Evolutionary conservation across 257 asterid species (phyloP).

Genomic region (Avicennia marina): DNA sequence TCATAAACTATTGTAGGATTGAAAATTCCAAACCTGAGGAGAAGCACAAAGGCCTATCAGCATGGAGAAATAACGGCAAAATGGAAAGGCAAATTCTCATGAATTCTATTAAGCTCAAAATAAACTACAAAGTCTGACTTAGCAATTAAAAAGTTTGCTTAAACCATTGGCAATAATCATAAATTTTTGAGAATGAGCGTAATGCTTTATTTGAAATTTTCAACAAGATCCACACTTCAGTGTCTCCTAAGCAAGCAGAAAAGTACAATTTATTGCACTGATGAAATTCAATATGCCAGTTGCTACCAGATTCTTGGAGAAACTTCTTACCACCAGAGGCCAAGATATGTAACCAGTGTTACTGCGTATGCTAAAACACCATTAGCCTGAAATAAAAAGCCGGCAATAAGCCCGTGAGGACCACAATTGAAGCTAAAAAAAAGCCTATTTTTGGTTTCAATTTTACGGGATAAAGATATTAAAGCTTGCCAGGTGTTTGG

Average conservation of each 20-base stretch:
- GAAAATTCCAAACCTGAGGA: slow-evolving; percentile 79
- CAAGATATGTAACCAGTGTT: slow-evolving; percentile 61
- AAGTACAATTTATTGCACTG: too few species aligned
- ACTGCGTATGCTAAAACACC: slow-evolving; percentile 82
- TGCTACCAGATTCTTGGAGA: slow-evolving; percentile 3
- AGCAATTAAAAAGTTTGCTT: too few species aligned
- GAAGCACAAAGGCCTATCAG: background rate
- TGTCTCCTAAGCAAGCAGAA: too few species aligned
- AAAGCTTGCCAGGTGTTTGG: background rate
- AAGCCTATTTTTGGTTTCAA: background rate
- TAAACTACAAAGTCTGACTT: too few species aligned
- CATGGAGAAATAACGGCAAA: too few species aligned
- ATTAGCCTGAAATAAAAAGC: slow-evolving; percentile 62
- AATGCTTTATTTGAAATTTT: background rate
- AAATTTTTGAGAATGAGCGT: background rate
- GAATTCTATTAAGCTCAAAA: too few species aligned
- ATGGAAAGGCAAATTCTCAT: too few species aligned
- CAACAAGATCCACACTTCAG: background rate
- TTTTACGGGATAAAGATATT: slow-evolving; percentile 2
- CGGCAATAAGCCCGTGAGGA: slow-evolving; percentile 5
- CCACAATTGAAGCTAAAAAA: background rate
- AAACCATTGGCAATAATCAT: background rate
- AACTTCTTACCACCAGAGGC: slow-evolving; percentile 88
- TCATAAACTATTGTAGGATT: slow-evolving; percentile 83
- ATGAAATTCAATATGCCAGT: slow-evolving; percentile 8